phyloP scores from a whole-genome alignment of 768 basidiomycete species.

The Gyrodon lividus region DNA sequence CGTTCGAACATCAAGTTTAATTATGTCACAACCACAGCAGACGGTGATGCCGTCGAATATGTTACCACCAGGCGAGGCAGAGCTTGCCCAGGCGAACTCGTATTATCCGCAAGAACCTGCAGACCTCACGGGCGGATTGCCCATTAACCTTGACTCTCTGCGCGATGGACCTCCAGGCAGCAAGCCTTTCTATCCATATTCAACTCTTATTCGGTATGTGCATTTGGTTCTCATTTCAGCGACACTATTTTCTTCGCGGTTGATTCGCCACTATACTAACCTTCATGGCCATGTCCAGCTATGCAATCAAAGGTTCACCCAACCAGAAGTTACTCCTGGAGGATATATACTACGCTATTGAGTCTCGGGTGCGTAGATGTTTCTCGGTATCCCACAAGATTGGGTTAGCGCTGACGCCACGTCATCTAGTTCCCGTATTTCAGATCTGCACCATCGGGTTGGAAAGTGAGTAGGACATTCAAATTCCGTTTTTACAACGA shows the following conservation, averaged over 20 bases:
- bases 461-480: slow-evolving; percentile 65
- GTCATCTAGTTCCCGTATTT: slow-evolving; percentile 79
- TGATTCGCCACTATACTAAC: neutral
- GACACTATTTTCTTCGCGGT: slow-evolving; percentile 7
- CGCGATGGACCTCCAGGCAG: slow-evolving; percentile 85
- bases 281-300: slow-evolving; percentile 44
- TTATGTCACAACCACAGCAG: slow-evolving; percentile 56
- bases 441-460: slow-evolving; percentile 82
- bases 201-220: slow-evolving; percentile 82
- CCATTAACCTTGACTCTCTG: slow-evolving; percentile 84
- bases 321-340: slow-evolving; percentile 83
- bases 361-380: slow-evolving; percentile 65
- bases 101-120: slow-evolving; percentile 75
- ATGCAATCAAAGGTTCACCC: slow-evolving; percentile 89
- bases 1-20: neutral
- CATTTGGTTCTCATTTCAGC: neutral
- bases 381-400: slow-evolving; percentile 1
- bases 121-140: slow-evolving; percentile 80
- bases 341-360: slow-evolving; percentile 91
- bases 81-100: slow-evolving; percentile 52
- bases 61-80: slow-evolving; percentile 49
- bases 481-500: neutral
- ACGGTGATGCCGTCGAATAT: slow-evolving; percentile 64
- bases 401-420: slow-evolving; percentile 8
- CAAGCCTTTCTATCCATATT: slow-evolving; percentile 91